Evolutionary conservation across 2,329 filamentous ascomycete genomes (phyloP).

Genomic region (Fusarium hainanense): DNA sequence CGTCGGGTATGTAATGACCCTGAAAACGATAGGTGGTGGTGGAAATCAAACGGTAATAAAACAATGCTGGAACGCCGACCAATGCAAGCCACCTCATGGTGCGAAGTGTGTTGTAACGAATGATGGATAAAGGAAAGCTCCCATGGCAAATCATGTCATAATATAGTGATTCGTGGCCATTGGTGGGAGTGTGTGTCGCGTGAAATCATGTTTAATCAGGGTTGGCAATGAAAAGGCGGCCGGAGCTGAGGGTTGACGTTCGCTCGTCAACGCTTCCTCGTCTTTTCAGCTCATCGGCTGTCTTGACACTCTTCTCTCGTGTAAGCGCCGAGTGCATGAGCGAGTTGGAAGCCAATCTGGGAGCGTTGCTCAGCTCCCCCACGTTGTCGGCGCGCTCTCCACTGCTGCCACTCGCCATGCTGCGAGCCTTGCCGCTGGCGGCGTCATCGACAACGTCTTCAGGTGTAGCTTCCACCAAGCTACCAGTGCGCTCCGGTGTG

Average conservation of each 20-base stretch:
- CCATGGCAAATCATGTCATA: conserved; percentile 32
- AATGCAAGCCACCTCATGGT: conserved; percentile 40
- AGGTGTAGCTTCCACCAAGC: conserved; percentile 59
- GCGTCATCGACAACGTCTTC: conserved; percentile 54
- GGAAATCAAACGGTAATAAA: conserved; percentile 29
- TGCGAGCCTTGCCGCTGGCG: conserved; percentile 61
- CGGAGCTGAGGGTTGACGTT: conserved; percentile 78
- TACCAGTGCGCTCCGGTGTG: conserved; percentile 66
- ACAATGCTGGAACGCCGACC: conserved; percentile 46
- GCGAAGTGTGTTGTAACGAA: conserved; percentile 36
- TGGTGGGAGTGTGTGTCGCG: conserved; percentile 3
- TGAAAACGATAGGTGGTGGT: conserved; percentile 41
- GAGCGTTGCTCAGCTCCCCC: conserved; percentile 62
- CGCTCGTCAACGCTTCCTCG: conserved; percentile 87
- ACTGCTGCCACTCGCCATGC: conserved; percentile 66
- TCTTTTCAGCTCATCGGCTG: conserved; percentile 76
- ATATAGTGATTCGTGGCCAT: conserved; percentile 18
- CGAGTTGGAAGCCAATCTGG: conserved; percentile 68
- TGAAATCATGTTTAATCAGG: conserved; percentile 67
- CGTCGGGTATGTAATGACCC: conserved; percentile 41
- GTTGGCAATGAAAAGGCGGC: conserved; percentile 86
- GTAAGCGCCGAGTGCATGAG: conserved; percentile 67
- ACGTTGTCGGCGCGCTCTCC: conserved; percentile 71
- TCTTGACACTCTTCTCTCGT: conserved; percentile 74
- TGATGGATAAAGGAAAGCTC: conserved; percentile 30